These are phyloP conservation scores for Venturia asperata DNA, from an alignment of 2,329 filamentous ascomycete species.

Conservation along the genomic window DNA sequence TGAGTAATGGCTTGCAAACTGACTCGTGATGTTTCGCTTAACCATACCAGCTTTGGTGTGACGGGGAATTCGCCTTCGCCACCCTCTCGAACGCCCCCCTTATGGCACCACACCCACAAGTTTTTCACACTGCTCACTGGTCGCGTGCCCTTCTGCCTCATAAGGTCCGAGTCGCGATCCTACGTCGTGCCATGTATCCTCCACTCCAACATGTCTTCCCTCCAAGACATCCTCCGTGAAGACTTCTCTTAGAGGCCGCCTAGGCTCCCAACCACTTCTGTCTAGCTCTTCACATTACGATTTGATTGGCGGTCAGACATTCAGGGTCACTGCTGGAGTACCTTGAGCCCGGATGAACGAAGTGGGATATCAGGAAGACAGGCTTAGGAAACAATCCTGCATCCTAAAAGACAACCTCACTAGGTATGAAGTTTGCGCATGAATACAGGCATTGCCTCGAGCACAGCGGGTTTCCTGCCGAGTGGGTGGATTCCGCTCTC, in stretches of 20 bases:
- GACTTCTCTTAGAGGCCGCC: background rate
- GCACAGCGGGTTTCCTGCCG: constrained; percentile 65
- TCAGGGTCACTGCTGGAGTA: background rate
- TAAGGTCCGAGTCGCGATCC: background rate
- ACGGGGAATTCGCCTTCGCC: too few relatives aligned
- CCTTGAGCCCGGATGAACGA: background rate
- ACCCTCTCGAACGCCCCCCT: background rate
- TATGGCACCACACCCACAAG: background rate
- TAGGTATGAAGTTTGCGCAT: constrained; percentile 93
- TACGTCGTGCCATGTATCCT: background rate
- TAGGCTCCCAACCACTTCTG: background rate
- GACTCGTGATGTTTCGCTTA: background rate
- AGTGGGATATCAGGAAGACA: background rate
- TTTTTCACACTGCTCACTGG: background rate
- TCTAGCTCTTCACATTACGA: constrained; percentile 5
- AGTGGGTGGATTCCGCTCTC: constrained; percentile 66
- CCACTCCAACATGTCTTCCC: background rate
- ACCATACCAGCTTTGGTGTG: background rate
- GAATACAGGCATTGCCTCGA: constrained; percentile 64
- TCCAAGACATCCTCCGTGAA: background rate
- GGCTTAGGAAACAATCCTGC: background rate
- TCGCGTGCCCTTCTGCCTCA: background rate
- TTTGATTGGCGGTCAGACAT: background rate
- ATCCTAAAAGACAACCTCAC: background rate
- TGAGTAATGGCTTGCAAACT: background rate